Evolutionary conservation across 805 yeast genomes (phyloP), one percentile per base, ranked within the genome.

Genomic region (Deakozyma indianensis): DNA sequence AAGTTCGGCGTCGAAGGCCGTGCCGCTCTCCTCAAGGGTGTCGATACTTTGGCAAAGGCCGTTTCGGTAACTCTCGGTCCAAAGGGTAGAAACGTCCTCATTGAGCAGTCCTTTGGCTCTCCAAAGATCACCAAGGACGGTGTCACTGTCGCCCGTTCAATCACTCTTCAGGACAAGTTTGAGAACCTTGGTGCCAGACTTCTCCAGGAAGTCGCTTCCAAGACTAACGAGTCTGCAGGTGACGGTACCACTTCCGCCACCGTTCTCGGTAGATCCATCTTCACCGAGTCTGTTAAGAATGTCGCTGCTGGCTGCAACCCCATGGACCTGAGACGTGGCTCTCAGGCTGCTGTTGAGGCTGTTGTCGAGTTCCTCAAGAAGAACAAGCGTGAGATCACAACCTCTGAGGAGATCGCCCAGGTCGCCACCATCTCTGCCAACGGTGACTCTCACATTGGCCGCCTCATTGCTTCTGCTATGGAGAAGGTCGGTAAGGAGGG

Each of bases 271-370:
- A 83, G 95, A 66, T 82, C 95, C 48, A 90, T 90, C 56, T 85
- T 90, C 71, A 80, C 95, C 49, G 96, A 92, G 68, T 77, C 94
- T 24, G 94, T 90, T 50, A 87, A 86, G 74, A 86, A 86, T 60
- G 98, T 92, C 41, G 96, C 97, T 50, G 96, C 97, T 47, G 98
- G 98, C 50, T 88, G 96, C 69, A 92, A 90, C 73, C 97, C 98
- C 57, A 88, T 87, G 92, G 97, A 90, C 60, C 75, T 90, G 62
- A 84, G 97, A 76, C 80, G 92, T 63, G 98, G 98, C 58, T 78
- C 95, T 42, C 96, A 88, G 71, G 82, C 95, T 49, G 98, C 96
- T 38, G 97, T 88, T 44, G 90, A 85, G 63, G 87, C 88, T 40
- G 95, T 88, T 43, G 88, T 90, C 53, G 75, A 80, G 50, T 90